Evolutionary conservation across 768 basidiomycete genomes (phyloP), one percentile per base, ranked within the genome.

Genomic region (Epithele typhae): DNA sequence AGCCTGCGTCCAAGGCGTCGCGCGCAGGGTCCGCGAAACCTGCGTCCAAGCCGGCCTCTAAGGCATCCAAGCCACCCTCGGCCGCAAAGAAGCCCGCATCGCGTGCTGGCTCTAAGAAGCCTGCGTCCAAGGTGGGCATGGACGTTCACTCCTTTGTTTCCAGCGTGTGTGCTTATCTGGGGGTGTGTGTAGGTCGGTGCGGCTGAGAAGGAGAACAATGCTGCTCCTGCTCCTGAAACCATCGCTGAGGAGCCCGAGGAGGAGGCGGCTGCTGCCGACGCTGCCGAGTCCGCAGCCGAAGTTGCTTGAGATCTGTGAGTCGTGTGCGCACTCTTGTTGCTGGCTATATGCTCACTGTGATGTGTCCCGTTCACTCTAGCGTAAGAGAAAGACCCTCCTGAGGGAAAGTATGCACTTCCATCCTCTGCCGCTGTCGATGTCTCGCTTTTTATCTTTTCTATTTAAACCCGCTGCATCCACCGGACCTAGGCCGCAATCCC

Each of bases 81-180:
- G 68, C 68, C 18, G 65, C 68, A 15, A 74, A 64, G 42, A 81
- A 81, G 60, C 79, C 81, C 7, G 67, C 76, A 17, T 81, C 80
- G 40, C 68, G 77, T 54, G 80, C 79, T 23, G 67, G 70, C 24
- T 82, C 79, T 12, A 78, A 74, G 72, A 82, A 82, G 63, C 81
- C 82, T 46, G 69, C 66, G n/a, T 82, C 80, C 39, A 83, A 81
- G 78, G 81, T 69, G 57, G 49, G 43, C 27, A 30, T 30, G 14
- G 27, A 7, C 14, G 27, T 30, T 30, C 27, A 30, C 27, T 30
- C 27, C 27, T 14, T 30, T 7, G 7, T 14, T 30, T 14, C 8
- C 27, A 14, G 27, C 27, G n/a, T n/a, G n/a, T n/a, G n/a, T n/a
- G 27, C 27, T 30, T 14, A 30, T 30, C 27, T n/a, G n/a, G n/a